phyloP scores from a whole-genome alignment of 148 eudicot genomes.

The Pharnaceum exiguum region DNA sequence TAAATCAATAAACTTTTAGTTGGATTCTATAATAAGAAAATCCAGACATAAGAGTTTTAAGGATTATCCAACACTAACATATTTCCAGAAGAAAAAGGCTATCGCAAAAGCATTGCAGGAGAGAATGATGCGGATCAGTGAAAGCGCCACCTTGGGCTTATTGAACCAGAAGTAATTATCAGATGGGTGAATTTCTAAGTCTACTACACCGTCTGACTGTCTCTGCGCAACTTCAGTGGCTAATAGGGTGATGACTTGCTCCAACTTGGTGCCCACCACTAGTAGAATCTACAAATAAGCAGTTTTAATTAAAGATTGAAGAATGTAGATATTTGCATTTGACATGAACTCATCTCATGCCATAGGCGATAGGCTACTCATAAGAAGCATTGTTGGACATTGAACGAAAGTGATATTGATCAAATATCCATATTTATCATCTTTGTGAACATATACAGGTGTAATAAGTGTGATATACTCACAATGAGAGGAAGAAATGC shows the following conservation, averaged over 20 bases:
- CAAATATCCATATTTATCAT: not conserved
- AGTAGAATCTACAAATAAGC: slow-evolving; percentile 14
- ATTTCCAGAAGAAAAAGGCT: slow-evolving; percentile 19
- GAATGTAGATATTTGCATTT: not conserved
- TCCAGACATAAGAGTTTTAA: not conserved
- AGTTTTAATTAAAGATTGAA: not conserved
- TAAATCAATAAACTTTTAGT: not conserved
- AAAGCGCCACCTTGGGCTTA: not conserved
- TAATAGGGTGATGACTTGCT: slow-evolving; percentile 14
- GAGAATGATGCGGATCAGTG: slow-evolving; percentile 6
- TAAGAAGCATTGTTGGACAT: too few species aligned
- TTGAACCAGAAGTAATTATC: slow-evolving; percentile 17
- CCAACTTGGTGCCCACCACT: slow-evolving; percentile 14
- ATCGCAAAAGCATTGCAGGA: slow-evolving; percentile 10
- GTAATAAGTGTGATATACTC: slow-evolving; percentile 7
- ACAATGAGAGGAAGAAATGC: slow-evolving; percentile 44
- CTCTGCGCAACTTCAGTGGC: slow-evolving; percentile 11
- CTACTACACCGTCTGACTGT: not conserved
- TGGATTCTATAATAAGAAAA: too few species aligned
- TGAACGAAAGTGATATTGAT: not conserved
- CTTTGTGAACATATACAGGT: not conserved
- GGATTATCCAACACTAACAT: slow-evolving; percentile 1
- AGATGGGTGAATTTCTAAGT: slow-evolving; percentile 7
- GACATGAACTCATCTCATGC: not conserved
- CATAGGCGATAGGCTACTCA: not conserved